A percentile compares a stretch with the other conserved stretches of the same genome.
These are phyloP conservation scores for Capsella rubella DNA, from an alignment of 441 rosid species.

Conservation along the genomic window DNA sequence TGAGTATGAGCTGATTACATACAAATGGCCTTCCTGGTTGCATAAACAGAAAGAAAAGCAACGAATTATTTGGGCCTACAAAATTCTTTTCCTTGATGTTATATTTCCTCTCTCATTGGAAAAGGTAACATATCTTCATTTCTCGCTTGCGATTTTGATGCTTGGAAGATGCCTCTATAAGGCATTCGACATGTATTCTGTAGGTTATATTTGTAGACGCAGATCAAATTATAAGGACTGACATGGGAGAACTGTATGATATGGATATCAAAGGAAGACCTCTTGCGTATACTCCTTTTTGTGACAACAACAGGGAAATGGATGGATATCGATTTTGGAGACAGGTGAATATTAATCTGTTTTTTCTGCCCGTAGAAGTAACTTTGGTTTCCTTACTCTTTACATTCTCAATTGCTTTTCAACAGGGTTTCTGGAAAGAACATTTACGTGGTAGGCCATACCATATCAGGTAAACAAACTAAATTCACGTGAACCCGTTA, in stretches of 20 bases:
- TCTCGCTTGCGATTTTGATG: constrained; percentile 25
- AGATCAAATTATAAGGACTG: constrained; percentile 94
- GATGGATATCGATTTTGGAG: constrained; percentile 99
- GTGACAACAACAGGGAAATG: constrained; percentile 98
- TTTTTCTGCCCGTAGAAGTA: constrained; percentile 2
- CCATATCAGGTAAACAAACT: constrained; percentile 83
- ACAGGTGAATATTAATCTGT: constrained; percentile 58
- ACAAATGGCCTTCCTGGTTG: constrained; percentile 99
- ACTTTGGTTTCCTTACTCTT: constrained; percentile 37
- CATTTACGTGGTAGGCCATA: constrained; percentile 91
- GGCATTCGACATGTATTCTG: constrained; percentile 31
- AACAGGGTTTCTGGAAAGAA: constrained; percentile 98
- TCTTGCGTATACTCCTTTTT: constrained; percentile 99
- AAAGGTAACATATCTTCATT: constrained; percentile 60
- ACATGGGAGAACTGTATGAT: constrained; percentile 98
- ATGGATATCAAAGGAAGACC: constrained; percentile 98
- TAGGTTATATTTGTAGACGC: constrained; percentile 99
- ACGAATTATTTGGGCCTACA: constrained; percentile 98
- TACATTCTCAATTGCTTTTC: constrained; percentile 32
- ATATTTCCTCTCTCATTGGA: constrained; percentile 97
- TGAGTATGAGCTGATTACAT: constrained; percentile 91
- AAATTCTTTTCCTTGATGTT: constrained; percentile 97
- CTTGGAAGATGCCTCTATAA: constrained; percentile 22
- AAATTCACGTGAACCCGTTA: constrained; percentile 20
- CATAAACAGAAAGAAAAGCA: constrained; percentile 99